Base-by-base conservation (phyloP, 2,329 filamentous ascomycete species). In the Botrytis galanthina region DNA sequence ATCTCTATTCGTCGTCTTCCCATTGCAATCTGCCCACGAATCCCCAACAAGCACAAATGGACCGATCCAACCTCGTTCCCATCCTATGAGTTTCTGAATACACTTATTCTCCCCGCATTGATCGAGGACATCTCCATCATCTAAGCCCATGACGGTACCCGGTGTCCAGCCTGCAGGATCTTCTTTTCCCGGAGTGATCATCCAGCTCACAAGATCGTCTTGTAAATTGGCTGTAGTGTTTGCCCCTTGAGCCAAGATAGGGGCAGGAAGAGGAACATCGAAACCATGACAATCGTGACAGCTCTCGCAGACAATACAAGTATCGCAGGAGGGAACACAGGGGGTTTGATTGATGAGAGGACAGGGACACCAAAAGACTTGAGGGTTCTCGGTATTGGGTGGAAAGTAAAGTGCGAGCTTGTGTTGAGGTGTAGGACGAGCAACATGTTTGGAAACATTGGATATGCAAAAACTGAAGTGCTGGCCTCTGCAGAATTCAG, bases 331-430 rank as follows among this genome's bases (percentile, higher is more conserved):
- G 1, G 66, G 48, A 9, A 10, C 35, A 1, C 66, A 68, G 0
- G 35, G 37, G 18, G 4, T n/a, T 5, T 7, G n/a, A 2, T 6
- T 29, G 2, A 57, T 2, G 6, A 8, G 4, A 4, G n/a, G 66
- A 68, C 66, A 68, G 35, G 66, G 48, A 16, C 39, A 14, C 66
- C 66, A 68, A 6, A 37, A 42, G 0, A 57, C 20, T 1, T 14
- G 10, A 71, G 26, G 90, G 87, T 73, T 88, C 88, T 0, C 92
- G 93, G 16, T 8, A 2, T 57, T 10, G 51, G 48, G 48, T 9
- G 66, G 66, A 26, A 68, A 68, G 5, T 57, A 68, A 42, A 68
- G 29, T 22, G 35, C 66, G 12, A 68, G 48, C 42, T 68, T 68
- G n/a, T 26, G 7, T 1, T 32, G 29, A 3, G 35, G 1, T 44